phyloP scores from a whole-genome alignment of 1,139 yeast genomes.

The Waltiozyma sp. region DNA sequence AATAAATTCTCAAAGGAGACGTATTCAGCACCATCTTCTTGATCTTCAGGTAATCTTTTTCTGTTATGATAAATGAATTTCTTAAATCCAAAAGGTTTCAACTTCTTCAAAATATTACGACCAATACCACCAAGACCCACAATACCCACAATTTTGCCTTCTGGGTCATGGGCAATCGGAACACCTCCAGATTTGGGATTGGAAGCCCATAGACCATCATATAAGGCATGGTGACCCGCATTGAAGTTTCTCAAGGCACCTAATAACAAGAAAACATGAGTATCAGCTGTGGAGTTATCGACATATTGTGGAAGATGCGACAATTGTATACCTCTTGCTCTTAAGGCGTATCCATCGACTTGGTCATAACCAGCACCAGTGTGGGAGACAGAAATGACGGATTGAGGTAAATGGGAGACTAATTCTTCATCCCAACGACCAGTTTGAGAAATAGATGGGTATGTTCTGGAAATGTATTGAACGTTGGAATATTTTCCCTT shows the following conservation, averaged over 20 bases:
- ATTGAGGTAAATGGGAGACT: constrained; percentile 44
- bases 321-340: constrained; percentile 40
- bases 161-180: constrained; percentile 48
- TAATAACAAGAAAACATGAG: constrained; percentile 55
- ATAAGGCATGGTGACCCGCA: constrained; percentile 33
- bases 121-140: constrained; percentile 78
- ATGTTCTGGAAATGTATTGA: constrained; percentile 42
- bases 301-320: constrained; percentile 67
- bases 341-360: constrained; percentile 39
- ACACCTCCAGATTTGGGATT: constrained; percentile 31
- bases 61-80: constrained; percentile 54
- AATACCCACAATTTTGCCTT: constrained; percentile 51
- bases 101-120: constrained; percentile 49
- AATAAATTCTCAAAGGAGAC: constrained; percentile 49
- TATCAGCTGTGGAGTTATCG: constrained; percentile 74
- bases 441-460: constrained; percentile 34
- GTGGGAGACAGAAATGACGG: constrained; percentile 62
- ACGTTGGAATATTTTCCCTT: constrained; percentile 32
- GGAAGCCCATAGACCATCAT: constrained; percentile 49
- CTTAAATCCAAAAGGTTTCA: constrained; percentile 54
- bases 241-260: constrained; percentile 62
- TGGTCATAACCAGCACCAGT: constrained; percentile 95
- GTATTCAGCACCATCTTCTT: constrained; percentile 44
- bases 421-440: constrained; percentile 75
- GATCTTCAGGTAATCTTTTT: constrained; percentile 36